Evolutionary conservation across 768 basidiomycete species (phyloP).

Genomic region (Amanita exitialis): DNA sequence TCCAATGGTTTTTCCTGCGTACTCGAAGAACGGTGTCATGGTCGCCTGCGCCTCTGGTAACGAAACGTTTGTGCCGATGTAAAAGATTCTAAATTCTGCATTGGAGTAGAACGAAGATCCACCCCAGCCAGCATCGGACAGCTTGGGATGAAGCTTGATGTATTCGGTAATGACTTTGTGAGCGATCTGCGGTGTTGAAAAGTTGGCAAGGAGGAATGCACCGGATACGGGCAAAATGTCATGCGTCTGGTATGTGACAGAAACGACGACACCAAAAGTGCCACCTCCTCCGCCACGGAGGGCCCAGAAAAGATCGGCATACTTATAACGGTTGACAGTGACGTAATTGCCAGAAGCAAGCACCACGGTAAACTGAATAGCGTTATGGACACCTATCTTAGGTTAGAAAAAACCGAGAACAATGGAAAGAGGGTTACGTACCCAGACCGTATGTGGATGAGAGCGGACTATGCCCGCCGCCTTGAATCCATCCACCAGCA

Average conservation of each 20-base stretch:
- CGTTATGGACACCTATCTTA: conserved; percentile 33
- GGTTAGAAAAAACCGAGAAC: not conserved
- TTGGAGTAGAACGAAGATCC: not conserved
- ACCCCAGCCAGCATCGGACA: not conserved
- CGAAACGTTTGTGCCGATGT: not conserved
- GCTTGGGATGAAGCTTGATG: not conserved
- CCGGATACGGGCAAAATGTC: conserved; percentile 22
- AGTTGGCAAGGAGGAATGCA: conserved; percentile 5
- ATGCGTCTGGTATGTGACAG: conserved; percentile 35
- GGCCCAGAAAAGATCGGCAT: too few species aligned
- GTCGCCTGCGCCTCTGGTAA: not conserved
- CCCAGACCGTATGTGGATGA: not conserved
- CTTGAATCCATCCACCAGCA: conserved; percentile 15
- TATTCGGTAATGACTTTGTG: not conserved
- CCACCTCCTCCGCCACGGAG: conserved; percentile 33
- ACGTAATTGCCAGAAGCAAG: conserved; percentile 8
- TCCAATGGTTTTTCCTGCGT: not conserved
- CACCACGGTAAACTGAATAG: conserved; percentile 33
- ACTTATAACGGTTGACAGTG: too few species aligned
- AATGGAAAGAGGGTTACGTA: not conserved
- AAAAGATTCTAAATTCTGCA: not conserved
- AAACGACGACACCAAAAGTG: conserved; percentile 37
- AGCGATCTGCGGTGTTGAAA: not conserved
- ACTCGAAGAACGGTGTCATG: not conserved
- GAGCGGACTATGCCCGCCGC: conserved; percentile 22